Evolutionary conservation across 2,329 filamentous ascomycete genomes (phyloP).

Genomic region (Aspergillus pseudonomiae): DNA sequence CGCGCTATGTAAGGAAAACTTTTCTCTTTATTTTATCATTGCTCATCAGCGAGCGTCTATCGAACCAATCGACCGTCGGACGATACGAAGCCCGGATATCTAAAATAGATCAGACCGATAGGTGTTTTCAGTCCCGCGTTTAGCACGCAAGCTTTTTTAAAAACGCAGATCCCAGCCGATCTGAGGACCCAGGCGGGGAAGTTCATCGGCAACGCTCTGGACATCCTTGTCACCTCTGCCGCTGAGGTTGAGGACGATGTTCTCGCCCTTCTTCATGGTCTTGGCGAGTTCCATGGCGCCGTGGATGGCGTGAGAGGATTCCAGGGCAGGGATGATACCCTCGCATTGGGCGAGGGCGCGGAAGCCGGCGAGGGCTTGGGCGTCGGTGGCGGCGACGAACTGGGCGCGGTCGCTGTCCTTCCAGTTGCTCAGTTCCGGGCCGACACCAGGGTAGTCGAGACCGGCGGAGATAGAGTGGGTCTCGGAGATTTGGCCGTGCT

Average conservation of each 20-base stretch:
- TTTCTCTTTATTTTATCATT: background rate
- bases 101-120: background rate
- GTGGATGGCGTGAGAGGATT: slow-evolving; percentile 89
- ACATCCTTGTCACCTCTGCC: slow-evolving; percentile 98
- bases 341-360: slow-evolving; percentile 81
- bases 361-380: slow-evolving; percentile 87
- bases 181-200: slow-evolving; percentile 83
- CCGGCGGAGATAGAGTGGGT: slow-evolving; percentile 97
- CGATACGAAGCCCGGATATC: background rate
- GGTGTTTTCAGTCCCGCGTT: background rate
- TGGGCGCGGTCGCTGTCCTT: slow-evolving; percentile 86
- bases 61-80: background rate
- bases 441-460: slow-evolving; percentile 95
- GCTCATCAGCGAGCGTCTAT: background rate
- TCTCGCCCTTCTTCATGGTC: slow-evolving; percentile 84
- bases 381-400: slow-evolving; percentile 89
- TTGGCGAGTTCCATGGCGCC: slow-evolving; percentile 89
- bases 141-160: slow-evolving; percentile 27
- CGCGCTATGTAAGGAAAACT: background rate
- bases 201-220: slow-evolving; percentile 92
- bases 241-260: slow-evolving; percentile 91
- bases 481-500: slow-evolving; percentile 88
- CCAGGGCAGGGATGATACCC: slow-evolving; percentile 94
- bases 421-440: slow-evolving; percentile 88
- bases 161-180: slow-evolving; percentile 74